Percentiles rank a stretch among this genome's conserved stretches.
Conservation (phyloP, 1,139 yeast genomes). For the Geotrichum candidum region DNA sequence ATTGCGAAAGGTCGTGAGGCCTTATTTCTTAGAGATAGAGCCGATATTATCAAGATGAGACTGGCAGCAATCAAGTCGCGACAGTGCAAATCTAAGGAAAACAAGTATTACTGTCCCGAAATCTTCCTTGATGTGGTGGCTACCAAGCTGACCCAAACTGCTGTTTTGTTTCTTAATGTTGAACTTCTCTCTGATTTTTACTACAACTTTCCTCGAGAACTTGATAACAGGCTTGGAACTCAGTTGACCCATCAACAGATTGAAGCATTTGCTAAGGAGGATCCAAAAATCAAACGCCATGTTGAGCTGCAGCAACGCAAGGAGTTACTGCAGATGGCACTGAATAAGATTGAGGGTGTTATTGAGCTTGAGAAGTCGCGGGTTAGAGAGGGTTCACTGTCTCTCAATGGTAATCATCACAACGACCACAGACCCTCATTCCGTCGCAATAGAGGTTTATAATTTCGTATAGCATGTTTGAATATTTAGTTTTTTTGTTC, state of each 20-base stretch:
- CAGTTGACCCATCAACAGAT: constrained; percentile 67
- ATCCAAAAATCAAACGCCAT: constrained; percentile 82
- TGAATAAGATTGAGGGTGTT: constrained; percentile 81
- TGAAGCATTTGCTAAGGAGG: constrained; percentile 89
- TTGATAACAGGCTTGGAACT: constrained; percentile 67
- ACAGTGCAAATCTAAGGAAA: constrained; percentile 69
- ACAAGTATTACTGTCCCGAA: constrained; percentile 91
- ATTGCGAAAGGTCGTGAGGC: constrained; percentile 75
- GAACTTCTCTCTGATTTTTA: constrained; percentile 91
- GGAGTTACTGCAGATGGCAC: constrained; percentile 76
- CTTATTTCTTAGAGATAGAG: constrained; percentile 68
- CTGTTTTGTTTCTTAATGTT: constrained; percentile 86
- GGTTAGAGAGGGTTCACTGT: constrained; percentile 1
- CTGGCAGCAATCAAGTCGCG: constrained; percentile 69
- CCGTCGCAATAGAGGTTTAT: not conserved
- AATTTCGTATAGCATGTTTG: not conserved
- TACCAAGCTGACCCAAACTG: constrained; percentile 85
- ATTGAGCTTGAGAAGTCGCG: constrained; percentile 57
- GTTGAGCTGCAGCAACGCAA: constrained; percentile 91
- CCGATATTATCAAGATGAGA: constrained; percentile 67
- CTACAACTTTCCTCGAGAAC: constrained; percentile 90
- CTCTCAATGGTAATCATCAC: not conserved
- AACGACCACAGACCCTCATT: not conserved
- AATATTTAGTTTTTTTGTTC: not conserved
- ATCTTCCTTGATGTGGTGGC: constrained; percentile 88